Base-by-base conservation (phyloP, 441 rosid species). In the Pelargonium citronellum region DNA sequence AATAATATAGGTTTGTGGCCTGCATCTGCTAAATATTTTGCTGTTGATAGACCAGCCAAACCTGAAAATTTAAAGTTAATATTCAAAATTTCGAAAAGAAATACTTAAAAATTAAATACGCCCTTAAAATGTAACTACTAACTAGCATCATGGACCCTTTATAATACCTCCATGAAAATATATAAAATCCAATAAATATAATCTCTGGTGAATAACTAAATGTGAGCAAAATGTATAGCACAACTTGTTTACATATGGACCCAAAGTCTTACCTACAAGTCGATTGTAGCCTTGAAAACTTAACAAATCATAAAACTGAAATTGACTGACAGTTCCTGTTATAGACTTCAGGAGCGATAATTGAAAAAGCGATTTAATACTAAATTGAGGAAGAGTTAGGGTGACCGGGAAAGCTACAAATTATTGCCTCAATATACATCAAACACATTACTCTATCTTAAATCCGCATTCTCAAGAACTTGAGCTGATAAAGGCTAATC, bases 21-120 rank as follows among this genome's bases (percentile, higher is more conserved):
- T 70, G 97, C 95, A 87, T 89, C 98, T 8, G 97, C 96, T 74
- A 94, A 79, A 83, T 94, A 94, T 71, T 94, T 91, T 57, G 95
- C 95, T 37, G 98, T 87, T 8, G 98, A 88, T 78, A 94, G 85
- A 74, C 98, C 97, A 73, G 95, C 96, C 92, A 94, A 85, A 68
- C 97, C 93, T 94, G 83, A 76, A 78, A 70, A 53, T 53, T 53
- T 53, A 19, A 53, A 15, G 58, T 15, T 53, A 53, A 53, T 15
- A n/a, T 53, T 19, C 15, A 15, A 53, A 53, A 3, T 15, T 6
- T 2, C 5, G 19, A 53, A n/a, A 1, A 53, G n/a, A 49, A 10
- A 49, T 47, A 6, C n/a, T 2, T 1, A 4, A 49, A 49, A 49
- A 2, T 12, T 15, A 16, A 13, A 13, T 3, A 49, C 5, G 15